Base-by-base conservation (phyloP, 306 rosid species). In the Cucumis melo region DNA sequence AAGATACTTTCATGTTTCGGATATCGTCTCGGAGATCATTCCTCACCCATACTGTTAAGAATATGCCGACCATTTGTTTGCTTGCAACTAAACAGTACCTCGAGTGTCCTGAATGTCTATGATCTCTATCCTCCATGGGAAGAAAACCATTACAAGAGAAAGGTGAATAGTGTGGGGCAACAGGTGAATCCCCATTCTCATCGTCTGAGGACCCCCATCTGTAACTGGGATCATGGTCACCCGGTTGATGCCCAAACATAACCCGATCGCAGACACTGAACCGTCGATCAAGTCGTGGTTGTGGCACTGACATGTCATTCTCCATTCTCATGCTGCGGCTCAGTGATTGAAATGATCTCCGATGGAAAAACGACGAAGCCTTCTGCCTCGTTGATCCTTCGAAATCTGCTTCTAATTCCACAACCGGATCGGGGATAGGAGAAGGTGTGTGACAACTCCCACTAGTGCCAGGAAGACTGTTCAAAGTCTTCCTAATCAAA, bases 21-120 rank as follows among this genome's bases (percentile, higher is more conserved):
- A 95, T 91, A 81, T 92, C 90, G 54, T 90, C 96, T 85, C 96
- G 86, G 60, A 92, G 86, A 83, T 95, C 96, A 61, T 95, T 90
- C 80, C 87, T 92, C 78, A 92, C 96, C 99, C 99, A 95, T 41
- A 95, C 89, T 3, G 98, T 90, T 20, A 95, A 82, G 81, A 92
- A 95, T 77, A 95, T 88, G 23, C 99, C 99, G 63, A 95, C 99
- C 99, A 95, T 95, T 87, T 95, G 99, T 87, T 95, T 95, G 81
- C 98, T 95, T 39, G 90, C 93, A 80, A 92, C 97, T 85, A 95
- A 85, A 78, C 93, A 92, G 82, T 95, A 95, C 83, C 88, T 88
- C 1, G 99, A 92, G 59, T 86, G 82, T 39, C 91, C 97, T 27
- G 80, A 79, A 78, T 85, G 91, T 79, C 87, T 88, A 75, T 89